Base-by-base conservation (phyloP, 2,329 filamentous ascomycete species). In the Aschersonia sp. region DNA sequence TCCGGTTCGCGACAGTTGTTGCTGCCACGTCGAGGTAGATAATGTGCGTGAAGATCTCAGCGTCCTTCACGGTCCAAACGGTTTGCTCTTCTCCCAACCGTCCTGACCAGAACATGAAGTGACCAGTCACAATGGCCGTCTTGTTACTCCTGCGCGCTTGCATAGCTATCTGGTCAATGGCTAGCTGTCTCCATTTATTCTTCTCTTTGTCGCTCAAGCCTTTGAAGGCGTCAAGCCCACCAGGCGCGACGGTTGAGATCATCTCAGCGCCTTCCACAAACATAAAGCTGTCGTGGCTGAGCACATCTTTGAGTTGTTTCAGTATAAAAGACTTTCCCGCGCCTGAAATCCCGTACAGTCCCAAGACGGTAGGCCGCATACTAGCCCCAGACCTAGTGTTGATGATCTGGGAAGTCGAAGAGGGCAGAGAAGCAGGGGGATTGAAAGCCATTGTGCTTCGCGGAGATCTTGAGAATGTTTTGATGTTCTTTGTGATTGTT, bases 101-200 rank as follows among this genome's bases (percentile, higher is more conserved):
- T 30, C 71, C 64, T 0, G 50, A 4, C 72, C 73, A 79, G 52
- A 81, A 73, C 62, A 72, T 73, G 55, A 65, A 72, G 55, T 82
- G 75, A 0, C 75, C 76, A 5, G 72, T 60, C 4, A 82, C 71
- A 3, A 83, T 54, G 1, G 58, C 76, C 5, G 58, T 51, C 49
- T 58, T 62, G 1, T 61, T 55, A 8, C 44, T 64, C 0, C 53
- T 10, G 2, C 47, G 43, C 47, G 69, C 73, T 6, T 67, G 51
- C 1, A 64, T 43, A 29, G 50, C 39, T 44, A 81, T 72, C 0
- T 11, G 52, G 1, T 63, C 45, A 46, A 81, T 77, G 4, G 75
- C 73, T 37, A 49, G 46, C 37, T 63, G 42, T 4, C 76, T 73
- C 49, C 53, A 67, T 0, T 53, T 2, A 0, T n/a, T 22, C 55